Conservation (phyloP, 1,284 basidiomycete species). For the Omphalotus olearius region DNA sequence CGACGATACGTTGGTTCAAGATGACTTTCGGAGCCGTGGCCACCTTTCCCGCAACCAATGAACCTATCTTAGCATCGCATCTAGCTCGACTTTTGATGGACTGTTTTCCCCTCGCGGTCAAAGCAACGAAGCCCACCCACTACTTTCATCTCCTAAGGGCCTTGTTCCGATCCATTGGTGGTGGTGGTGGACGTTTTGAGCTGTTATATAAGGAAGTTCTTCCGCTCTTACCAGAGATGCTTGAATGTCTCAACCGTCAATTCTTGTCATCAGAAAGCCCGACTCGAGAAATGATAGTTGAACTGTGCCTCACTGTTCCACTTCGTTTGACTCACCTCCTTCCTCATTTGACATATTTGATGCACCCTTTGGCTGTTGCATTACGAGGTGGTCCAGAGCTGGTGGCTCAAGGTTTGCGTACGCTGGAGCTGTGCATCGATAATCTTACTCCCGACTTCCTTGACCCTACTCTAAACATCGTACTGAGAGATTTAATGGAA, state of each 20-base stretch:
- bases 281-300: constrained; percentile 90
- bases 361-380: constrained; percentile 94
- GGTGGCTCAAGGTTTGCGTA: constrained; percentile 93
- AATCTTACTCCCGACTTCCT: constrained; percentile 98
- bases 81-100: constrained; percentile 95
- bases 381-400: constrained; percentile 87
- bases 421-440: constrained; percentile 98
- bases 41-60: constrained; percentile 76
- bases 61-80: constrained; percentile 90
- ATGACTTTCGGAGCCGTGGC: constrained; percentile 93
- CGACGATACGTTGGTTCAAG: constrained; percentile 92
- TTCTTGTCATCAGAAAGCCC: constrained; percentile 77
- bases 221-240: constrained; percentile 94
- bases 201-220: constrained; percentile 95
- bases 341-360: constrained; percentile 93
- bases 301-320: constrained; percentile 96
- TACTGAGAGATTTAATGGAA: constrained; percentile 92
- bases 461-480: constrained; percentile 93
- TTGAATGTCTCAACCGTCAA: constrained; percentile 92
- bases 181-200: constrained; percentile 91
- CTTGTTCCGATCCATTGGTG: constrained; percentile 96
- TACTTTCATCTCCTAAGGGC: constrained; percentile 95
- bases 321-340: constrained; percentile 93
- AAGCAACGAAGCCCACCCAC: constrained; percentile 86
- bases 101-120: constrained; percentile 92